A percentile compares a stretch with the other conserved stretches of the same genome.
phyloP scores from a whole-genome alignment of 805 yeast species.

The Brettanomyces anomalus region DNA sequence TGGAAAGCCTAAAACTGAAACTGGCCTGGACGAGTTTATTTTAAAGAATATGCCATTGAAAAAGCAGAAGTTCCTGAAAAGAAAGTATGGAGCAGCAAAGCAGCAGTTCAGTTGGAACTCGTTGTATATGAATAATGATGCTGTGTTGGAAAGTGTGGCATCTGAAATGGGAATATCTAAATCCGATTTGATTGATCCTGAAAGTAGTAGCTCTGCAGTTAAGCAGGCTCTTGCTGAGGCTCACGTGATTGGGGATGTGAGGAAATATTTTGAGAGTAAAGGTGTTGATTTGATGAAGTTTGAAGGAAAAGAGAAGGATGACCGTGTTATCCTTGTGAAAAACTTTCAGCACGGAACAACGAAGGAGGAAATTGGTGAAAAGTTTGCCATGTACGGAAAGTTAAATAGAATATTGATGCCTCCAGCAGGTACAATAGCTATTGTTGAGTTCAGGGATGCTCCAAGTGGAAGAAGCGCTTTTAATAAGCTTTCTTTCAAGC shows the following conservation, averaged over 20 bases:
- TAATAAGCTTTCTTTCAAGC: slow-evolving; percentile 73
- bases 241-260: slow-evolving; percentile 84
- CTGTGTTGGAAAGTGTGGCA: slow-evolving; percentile 87
- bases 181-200: slow-evolving; percentile 79
- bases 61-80: slow-evolving; percentile 78
- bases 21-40: slow-evolving; percentile 78
- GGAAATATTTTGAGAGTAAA: slow-evolving; percentile 74
- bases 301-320: slow-evolving; percentile 62
- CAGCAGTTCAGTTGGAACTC: slow-evolving; percentile 94
- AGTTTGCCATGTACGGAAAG: slow-evolving; percentile 76
- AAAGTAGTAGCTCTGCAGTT: slow-evolving; percentile 80
- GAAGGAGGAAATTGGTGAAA: slow-evolving; percentile 67
- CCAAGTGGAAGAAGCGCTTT: slow-evolving; percentile 88
- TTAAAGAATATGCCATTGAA: slow-evolving; percentile 85
- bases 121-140: slow-evolving; percentile 80
- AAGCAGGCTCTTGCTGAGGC: slow-evolving; percentile 97
- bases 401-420: slow-evolving; percentile 82
- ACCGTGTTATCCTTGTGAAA: slow-evolving; percentile 71
- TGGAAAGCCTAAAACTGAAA: slow-evolving; percentile 74
- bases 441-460: slow-evolving; percentile 76
- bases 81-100: slow-evolving; percentile 76
- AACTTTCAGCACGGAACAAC: slow-evolving; percentile 88
- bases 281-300: slow-evolving; percentile 81
- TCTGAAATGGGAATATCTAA: slow-evolving; percentile 73
- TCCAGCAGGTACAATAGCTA: slow-evolving; percentile 93